phyloP scores from a whole-genome alignment of 1,284 basidiomycete species.

The Malassezia restricta region DNA sequence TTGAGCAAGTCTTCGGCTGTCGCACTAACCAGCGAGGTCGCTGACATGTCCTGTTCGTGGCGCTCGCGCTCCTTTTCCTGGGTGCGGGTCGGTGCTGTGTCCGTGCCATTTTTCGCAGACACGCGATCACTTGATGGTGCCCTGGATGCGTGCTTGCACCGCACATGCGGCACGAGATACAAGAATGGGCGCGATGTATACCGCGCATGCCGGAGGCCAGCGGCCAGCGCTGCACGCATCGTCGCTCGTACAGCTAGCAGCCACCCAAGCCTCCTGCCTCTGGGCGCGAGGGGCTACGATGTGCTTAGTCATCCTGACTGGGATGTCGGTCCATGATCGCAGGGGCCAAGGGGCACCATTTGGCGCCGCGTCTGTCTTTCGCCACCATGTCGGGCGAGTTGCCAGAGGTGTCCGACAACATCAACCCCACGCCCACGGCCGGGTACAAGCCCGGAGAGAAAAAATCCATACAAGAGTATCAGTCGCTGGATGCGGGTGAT shows the following conservation, averaged over 20 bases:
- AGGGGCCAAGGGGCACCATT: neutral
- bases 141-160: too few species aligned
- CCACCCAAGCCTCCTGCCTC: too few species aligned
- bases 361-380: neutral
- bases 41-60: neutral
- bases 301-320: neutral
- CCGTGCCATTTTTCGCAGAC: too few species aligned
- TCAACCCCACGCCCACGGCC: constrained; percentile 29
- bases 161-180: too few species aligned
- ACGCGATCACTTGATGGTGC: too few species aligned
- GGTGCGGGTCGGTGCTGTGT: too few species aligned
- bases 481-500: constrained; percentile 64
- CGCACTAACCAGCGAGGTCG: constrained; percentile 11
- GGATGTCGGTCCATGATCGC: neutral
- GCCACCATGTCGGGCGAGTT: constrained; percentile 4
- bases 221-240: too few species aligned
- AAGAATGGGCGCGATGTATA: too few species aligned
- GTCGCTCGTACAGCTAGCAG: too few species aligned
- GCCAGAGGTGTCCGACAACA: constrained; percentile 8
- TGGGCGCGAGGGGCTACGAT: too few species aligned
- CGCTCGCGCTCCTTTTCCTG: too few species aligned
- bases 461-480: constrained; percentile 52
- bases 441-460: constrained; percentile 46
- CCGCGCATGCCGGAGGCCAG: too few species aligned
- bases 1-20: constrained; percentile 29